These are phyloP conservation scores for Uronychia binucleata DNA, from an alignment of 73 alveolate genomes.

Conservation along the genomic window DNA sequence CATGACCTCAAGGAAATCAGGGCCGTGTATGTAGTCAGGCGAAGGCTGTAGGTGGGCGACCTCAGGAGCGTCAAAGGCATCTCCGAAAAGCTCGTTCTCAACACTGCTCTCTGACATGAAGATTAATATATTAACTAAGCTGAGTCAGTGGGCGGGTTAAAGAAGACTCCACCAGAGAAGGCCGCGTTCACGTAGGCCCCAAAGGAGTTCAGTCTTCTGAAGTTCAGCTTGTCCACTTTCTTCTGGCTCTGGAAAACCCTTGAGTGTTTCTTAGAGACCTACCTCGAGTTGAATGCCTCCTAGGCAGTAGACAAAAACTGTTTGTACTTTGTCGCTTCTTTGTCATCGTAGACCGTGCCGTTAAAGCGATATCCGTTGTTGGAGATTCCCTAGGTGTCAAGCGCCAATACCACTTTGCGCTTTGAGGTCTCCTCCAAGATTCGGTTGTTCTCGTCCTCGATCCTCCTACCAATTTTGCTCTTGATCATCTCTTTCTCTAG, in stretches of 20 bases:
- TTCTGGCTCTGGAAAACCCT: constrained; percentile 12
- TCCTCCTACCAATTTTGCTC: neutral
- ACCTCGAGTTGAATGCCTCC: neutral
- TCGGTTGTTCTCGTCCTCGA: neutral
- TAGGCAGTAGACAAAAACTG: neutral
- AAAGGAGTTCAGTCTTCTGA: constrained; percentile 23
- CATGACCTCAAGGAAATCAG: neutral
- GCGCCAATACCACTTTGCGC: neutral
- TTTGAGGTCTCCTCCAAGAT: neutral
- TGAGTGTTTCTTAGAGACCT: neutral
- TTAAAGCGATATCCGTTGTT: neutral
- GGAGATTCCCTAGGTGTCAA: neutral
- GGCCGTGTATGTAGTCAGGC: neutral
- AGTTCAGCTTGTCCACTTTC: constrained; percentile 33
- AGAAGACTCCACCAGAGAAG: constrained; percentile 26
- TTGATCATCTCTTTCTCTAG: neutral
- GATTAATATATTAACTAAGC: neutral
- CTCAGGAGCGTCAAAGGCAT: neutral
- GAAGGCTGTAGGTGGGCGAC: neutral
- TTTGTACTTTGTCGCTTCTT: neutral
- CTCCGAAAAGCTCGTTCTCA: neutral
- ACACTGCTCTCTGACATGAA: neutral
- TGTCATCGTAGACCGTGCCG: constrained; percentile 2
- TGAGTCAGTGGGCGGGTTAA: constrained; percentile 28
- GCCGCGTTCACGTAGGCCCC: constrained; percentile 53